Base-by-base conservation (phyloP, 441 rosid species). In the Populus hybrid region DNA sequence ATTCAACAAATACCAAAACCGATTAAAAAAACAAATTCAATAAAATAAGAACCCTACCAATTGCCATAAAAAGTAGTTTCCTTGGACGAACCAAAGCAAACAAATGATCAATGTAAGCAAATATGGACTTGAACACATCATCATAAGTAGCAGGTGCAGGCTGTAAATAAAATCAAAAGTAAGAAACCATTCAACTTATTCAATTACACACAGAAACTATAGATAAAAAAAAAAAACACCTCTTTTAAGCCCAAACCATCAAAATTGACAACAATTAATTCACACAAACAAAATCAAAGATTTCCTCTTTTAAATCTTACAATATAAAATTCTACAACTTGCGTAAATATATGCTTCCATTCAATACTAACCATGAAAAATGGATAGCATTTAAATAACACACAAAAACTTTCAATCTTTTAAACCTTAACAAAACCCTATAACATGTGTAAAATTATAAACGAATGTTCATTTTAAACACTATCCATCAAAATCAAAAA, bases 1-100 rank as follows among this genome's bases (percentile, higher is more conserved):
- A 66, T 45, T 29, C 35, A 71, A 14, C n/a, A 10, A 26, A 71
- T 68, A 73, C 67, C 35, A 61, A 45, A 61, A 79, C 20, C 20
- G 1, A 16, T 74, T 63, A 33, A 56, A 61, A 38, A 70, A 24
- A n/a, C n/a, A n/a, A 7, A 75, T 5, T 59, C 59, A 73, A 28
- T 40, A 70, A 76, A 12, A 64, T 31, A 73, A 28, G 59, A 72
- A 69, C 29, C 90, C 83, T 83, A 97, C 99, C 99, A 59, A 97
- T 89, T 74, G 99, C 98, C 94, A 97, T 74, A 81, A 80, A 97
- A 74, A 97, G 90, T 84, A 97, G 87, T 90, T 93, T 97, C 83
- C 99, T 88, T 0, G 99, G 99, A 69, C 99, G 97, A 76, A 97
- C 98, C 85, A 97, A 80, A 53, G 90, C 80, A 81, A 93, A 86